Evolutionary conservation across 2,329 filamentous ascomycete species (phyloP).

Genomic region (Fusarium cicatricum): DNA sequence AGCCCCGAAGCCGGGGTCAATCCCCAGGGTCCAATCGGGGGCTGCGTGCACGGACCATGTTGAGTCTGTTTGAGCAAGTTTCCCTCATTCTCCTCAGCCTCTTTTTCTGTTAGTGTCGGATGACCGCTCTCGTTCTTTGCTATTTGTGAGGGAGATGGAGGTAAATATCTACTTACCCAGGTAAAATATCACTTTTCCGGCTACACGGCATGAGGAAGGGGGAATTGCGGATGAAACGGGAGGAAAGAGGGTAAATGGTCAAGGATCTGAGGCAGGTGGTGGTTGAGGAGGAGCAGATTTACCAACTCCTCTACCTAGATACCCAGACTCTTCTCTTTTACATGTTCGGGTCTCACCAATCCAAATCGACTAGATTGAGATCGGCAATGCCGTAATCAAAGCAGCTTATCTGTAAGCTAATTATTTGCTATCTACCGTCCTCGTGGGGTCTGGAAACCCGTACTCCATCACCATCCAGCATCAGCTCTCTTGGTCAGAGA

Average conservation of each 20-base stretch:
- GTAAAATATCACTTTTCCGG: constrained; percentile 4
- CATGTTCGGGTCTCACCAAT: not conserved
- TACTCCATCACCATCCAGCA: constrained; percentile 11
- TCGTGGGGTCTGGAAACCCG: constrained; percentile 1
- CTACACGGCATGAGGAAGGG: constrained; percentile 21
- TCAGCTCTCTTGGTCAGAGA: not conserved
- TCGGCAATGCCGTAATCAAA: not conserved
- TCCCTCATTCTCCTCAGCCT: constrained; percentile 16
- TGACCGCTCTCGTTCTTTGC: constrained; percentile 5
- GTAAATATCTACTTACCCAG: too few species aligned
- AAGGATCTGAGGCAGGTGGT: too few species aligned
- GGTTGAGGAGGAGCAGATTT: not conserved
- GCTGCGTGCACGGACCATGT: constrained; percentile 22
- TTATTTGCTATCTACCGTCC: not conserved
- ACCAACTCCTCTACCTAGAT: not conserved
- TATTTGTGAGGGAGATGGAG: not conserved
- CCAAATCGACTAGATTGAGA: not conserved
- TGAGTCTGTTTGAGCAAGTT: constrained; percentile 54
- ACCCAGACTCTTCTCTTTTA: not conserved
- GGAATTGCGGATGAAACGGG: constrained; percentile 21
- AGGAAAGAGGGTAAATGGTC: not conserved
- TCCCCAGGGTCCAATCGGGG: constrained; percentile 32
- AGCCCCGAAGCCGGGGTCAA: constrained; percentile 24
- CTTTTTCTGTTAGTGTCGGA: constrained; percentile 21
- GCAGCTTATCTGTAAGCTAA: constrained; percentile 9